Evolutionary conservation across 495 filamentous ascomycete genomes (phyloP), one percentile per base, ranked within the genome.

Genomic region (Rhypophila decipiens): DNA sequence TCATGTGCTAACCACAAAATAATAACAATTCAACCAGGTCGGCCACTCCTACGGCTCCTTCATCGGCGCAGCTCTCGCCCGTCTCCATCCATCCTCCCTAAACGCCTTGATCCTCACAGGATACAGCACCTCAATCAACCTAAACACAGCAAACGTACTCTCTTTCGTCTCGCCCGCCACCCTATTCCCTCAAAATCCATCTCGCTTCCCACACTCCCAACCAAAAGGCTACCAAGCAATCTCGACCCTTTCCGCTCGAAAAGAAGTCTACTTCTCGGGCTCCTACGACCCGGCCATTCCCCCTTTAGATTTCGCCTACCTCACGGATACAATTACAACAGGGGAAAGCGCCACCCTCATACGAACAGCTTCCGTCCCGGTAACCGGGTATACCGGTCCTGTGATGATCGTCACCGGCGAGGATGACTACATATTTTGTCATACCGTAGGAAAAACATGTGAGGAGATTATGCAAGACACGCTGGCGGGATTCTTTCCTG

Each of bases 41-140:
- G 52, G 52, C 8, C 39, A 52, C 42, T 59, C 57, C 17, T 50
- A 51, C 35, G 62, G 60, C 41, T 61, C 57, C 22, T 15, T 55
- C n/a, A 27, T 63, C 29, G 53, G 40, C 9, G 47, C 52, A 9
- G 3, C 31, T 18, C 42, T 59, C 4, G 52, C 51, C 13, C 46
- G 50, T 0, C 21, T 42, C 5, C 51, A 65, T 43, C 62, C 60
- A 11, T 24, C 46, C 21, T 50, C 54, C 21, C 24, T 52, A 11
- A 29, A 55, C 42, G 55, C 52, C 4, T 20, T 52, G 0, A 46
- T 65, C 18, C 42, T 63, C 3, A 59, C 51, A 17, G 51, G 51
- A 19, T 53, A 39, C 34, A 49, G 39, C 34, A n/a, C 13, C 3
- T 23, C 18, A 8, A 31, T 24, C 11, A 49, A 40, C 40, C n/a